Base-by-base conservation (phyloP, 371 early-diverging fungal species). In the Haplosporangium sp. region DNA sequence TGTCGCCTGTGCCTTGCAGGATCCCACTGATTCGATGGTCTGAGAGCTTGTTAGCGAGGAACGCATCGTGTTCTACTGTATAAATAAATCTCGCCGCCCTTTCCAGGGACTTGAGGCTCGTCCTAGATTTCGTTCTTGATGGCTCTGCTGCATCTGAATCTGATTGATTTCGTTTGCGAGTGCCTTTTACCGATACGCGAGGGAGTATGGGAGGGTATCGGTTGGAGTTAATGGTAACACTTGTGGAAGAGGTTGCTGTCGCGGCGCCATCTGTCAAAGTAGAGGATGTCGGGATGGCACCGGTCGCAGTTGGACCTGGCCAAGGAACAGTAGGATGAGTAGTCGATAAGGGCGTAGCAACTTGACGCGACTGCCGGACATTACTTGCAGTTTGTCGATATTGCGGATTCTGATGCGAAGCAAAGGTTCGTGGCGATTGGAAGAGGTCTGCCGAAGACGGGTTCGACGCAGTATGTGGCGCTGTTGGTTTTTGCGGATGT, bases 21-120 rank as follows among this genome's bases (percentile, higher is more conserved):
- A 56, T 14, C 41, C 21, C 43, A 20, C 43, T 13, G 6, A 56
- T 56, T 6, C 20, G 20, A 18, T 16, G 20, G 11, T 6, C 43
- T 20, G 41, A 2, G 29, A 56, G 57, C 41, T 56, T 56, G 43
- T 18, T 20, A 18, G 57, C 57, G 18, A 56, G 41, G 43, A 56
- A 56, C 2, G 9, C 18, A 13, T 56, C 57, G 6, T 56, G 57
- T 9, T 43, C 43, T 1, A 45, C 5, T 20, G 57, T 41, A 45
- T 42, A 56, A 29, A 42, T 9, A 42, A 20, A 23, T 18, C 29
- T 40, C 43, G 57, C 9, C 41, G n/a, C n/a, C n/a, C 43, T 56
- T 8, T 11, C 23, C 6, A 6, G 7, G 29, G 23, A 23, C 23
- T 53, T 53, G 53, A n/a, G 6, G 53, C 20, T 50, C 18, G 50